These are phyloP conservation scores for Bryoglossum gracile DNA, from an alignment of 495 filamentous ascomycete genomes.

Conservation along the genomic window DNA sequence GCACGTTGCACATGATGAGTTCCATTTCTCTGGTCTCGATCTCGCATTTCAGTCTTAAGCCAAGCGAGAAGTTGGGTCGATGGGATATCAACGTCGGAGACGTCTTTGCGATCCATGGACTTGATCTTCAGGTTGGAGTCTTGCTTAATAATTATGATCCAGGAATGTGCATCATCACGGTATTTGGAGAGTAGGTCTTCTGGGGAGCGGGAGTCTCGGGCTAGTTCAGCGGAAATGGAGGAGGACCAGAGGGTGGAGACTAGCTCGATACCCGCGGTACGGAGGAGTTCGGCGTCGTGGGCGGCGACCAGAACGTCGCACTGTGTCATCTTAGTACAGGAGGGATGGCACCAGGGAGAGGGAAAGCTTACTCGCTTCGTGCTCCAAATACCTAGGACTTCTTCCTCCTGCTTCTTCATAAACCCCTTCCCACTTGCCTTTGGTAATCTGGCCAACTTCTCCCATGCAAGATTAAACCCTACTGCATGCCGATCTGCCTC, in stretches of 20 bases:
- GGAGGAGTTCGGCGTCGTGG: constrained; percentile 70
- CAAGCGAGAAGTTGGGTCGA: constrained; percentile 68
- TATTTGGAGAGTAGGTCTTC: constrained; percentile 73
- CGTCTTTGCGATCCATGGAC: constrained; percentile 63
- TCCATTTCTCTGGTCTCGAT: constrained; percentile 57
- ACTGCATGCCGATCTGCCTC: constrained; percentile 64
- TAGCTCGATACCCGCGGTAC: constrained; percentile 65
- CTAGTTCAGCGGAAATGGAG: constrained; percentile 85
- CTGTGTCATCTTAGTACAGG: too few relatives aligned
- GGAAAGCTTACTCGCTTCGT: constrained; percentile 51
- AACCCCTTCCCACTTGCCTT: constrained; percentile 53
- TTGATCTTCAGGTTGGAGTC: constrained; percentile 71
- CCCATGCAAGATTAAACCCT: constrained; percentile 88
- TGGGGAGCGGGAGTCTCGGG: constrained; percentile 60
- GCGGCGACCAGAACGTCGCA: constrained; percentile 88
- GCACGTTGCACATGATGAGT: constrained; percentile 30
- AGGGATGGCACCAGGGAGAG: too few relatives aligned
- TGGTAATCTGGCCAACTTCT: constrained; percentile 64
- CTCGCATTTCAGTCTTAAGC: constrained; percentile 76
- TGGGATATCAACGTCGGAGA: constrained; percentile 66
- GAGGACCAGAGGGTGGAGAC: constrained; percentile 74
- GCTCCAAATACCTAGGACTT: constrained; percentile 49
- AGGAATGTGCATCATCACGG: constrained; percentile 67
- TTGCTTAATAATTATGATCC: constrained; percentile 82
- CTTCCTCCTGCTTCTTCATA: constrained; percentile 57